These are phyloP conservation scores for Eucalyptus microcorys DNA, from an alignment of 345 rosid genomes.

Conservation along the genomic window DNA sequence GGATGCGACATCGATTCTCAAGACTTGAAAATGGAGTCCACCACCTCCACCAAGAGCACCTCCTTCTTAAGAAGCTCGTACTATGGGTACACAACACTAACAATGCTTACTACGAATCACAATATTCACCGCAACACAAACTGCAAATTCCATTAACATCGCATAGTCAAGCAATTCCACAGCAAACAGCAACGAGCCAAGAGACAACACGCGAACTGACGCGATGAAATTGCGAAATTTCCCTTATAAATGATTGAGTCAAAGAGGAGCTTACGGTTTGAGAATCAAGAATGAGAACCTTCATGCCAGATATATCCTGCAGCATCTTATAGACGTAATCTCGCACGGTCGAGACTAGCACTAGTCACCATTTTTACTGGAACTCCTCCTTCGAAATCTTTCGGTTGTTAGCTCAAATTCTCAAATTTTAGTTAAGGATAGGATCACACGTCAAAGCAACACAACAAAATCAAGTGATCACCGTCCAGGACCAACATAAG, in stretches of 20 bases:
- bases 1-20: conserved; percentile 87
- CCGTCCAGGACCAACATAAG: neutral
- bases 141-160: neutral
- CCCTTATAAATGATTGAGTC: too few relatives aligned
- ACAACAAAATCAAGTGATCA: neutral
- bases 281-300: conserved; percentile 86
- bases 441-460: neutral
- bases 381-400: neutral
- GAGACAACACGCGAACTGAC: neutral
- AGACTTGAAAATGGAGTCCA: conserved; percentile 71
- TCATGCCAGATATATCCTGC: conserved; percentile 92
- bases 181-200: neutral
- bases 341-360: conserved; percentile 60
- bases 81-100: conserved; percentile 66
- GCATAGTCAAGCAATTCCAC: neutral
- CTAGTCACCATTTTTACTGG: conserved; percentile 19
- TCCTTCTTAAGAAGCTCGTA: conserved; percentile 91
- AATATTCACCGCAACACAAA: neutral
- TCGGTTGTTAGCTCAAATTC: neutral
- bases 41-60: conserved; percentile 78
- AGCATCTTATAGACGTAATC: conserved; percentile 87
- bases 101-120: conserved; percentile 48
- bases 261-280: conserved; percentile 42
- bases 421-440: neutral
- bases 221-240: neutral